These are phyloP conservation scores for Botrytis pseudocinerea DNA, from an alignment of 2,329 filamentous ascomycete genomes.

Conservation along the genomic window DNA sequence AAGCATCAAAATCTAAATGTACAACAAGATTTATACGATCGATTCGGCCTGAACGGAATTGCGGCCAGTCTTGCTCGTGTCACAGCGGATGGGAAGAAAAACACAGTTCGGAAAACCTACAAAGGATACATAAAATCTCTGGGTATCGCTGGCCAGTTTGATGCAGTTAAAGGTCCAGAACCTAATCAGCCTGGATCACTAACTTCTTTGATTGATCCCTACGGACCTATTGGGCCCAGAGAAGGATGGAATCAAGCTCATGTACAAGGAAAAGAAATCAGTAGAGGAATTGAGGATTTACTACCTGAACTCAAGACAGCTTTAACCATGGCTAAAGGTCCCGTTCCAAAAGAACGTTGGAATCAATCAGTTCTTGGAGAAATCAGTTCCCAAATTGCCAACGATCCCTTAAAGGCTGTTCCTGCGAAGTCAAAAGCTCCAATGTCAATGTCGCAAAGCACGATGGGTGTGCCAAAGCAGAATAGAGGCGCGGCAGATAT, in stretches of 20 bases:
- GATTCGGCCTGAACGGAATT: constrained; percentile 57
- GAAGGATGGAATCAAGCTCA: constrained; percentile 58
- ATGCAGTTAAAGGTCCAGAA: constrained; percentile 57
- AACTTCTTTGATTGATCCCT: constrained; percentile 50
- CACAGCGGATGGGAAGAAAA: constrained; percentile 66
- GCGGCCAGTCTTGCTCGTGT: constrained; percentile 63
- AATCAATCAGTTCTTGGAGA: constrained; percentile 61
- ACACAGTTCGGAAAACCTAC: constrained; percentile 66
- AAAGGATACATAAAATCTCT: constrained; percentile 67
- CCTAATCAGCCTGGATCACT: constrained; percentile 42
- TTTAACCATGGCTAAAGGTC: constrained; percentile 57
- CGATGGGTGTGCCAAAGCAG: constrained; percentile 1
- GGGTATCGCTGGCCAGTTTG: constrained; percentile 62
- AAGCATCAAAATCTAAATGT: constrained; percentile 47
- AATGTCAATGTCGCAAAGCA: neutral
- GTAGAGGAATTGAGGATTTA: constrained; percentile 51
- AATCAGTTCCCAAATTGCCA: constrained; percentile 37
- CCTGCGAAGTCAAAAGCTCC: constrained; percentile 24
- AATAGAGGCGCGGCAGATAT: constrained; percentile 28
- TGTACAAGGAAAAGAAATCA: constrained; percentile 56
- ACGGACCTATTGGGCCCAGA: constrained; percentile 43
- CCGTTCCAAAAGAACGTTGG: constrained; percentile 56
- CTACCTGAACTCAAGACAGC: constrained; percentile 51
- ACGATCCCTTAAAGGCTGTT: constrained; percentile 27
- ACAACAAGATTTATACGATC: constrained; percentile 59